Evolutionary conservation across 257 asterid genomes (phyloP).

Genomic region (Solanum microdontum): DNA sequence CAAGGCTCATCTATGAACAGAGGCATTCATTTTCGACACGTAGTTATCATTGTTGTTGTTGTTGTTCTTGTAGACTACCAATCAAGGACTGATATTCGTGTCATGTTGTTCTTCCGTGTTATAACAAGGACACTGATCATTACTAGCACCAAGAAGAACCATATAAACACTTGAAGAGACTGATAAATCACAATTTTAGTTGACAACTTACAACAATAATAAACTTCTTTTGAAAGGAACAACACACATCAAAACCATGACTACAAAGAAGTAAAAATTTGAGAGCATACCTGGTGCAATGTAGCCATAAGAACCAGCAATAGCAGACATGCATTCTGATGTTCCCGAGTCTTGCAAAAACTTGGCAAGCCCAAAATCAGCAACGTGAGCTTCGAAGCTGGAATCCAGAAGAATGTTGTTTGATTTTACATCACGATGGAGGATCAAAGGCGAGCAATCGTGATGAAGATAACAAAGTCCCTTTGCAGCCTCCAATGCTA

Average conservation of each 20-base stretch:
- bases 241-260: neutral
- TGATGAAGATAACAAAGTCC: slow-evolving; percentile 23
- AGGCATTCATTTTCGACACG: neutral
- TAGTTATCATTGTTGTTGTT: neutral
- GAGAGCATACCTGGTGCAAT: slow-evolving; percentile 18
- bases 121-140: neutral
- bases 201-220: neutral
- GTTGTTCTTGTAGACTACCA: neutral
- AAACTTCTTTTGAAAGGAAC: neutral
- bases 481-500: slow-evolving; percentile 20
- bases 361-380: slow-evolving; percentile 30
- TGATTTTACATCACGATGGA: slow-evolving; percentile 64
- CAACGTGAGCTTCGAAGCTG: slow-evolving; percentile 18
- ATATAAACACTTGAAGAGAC: neutral
- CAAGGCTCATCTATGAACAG: neutral
- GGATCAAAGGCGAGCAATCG: slow-evolving; percentile 19
- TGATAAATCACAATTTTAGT: neutral
- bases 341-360: slow-evolving; percentile 72
- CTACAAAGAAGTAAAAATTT: neutral
- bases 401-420: slow-evolving; percentile 35
- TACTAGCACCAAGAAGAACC: neutral
- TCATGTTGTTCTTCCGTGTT: neutral
- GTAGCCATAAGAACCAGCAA: slow-evolving; percentile 22
- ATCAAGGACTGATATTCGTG: neutral
- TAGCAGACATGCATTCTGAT: slow-evolving; percentile 27